phyloP scores from a whole-genome alignment of 2,329 filamentous ascomycete species.

The Diaporthe destruens region DNA sequence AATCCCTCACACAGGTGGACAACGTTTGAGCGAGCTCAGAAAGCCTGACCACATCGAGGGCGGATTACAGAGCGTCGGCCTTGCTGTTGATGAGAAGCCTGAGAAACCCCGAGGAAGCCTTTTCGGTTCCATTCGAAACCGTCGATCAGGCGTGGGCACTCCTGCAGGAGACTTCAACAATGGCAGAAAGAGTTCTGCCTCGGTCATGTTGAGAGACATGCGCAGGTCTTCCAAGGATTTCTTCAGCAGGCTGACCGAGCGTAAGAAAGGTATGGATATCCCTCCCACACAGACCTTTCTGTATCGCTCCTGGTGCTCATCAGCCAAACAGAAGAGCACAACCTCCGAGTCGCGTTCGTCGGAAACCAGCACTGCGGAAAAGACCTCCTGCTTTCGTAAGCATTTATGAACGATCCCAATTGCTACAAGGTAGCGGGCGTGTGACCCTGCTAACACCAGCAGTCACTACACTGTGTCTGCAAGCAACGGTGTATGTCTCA shows the following conservation, averaged over 20 bases:
- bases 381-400: constrained; percentile 8
- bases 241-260: constrained; percentile 6
- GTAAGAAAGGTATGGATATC: neutral
- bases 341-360: constrained; percentile 5
- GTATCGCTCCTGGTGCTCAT: neutral
- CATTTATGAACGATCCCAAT: no score
- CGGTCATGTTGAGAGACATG: constrained; percentile 13
- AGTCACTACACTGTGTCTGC: constrained; percentile 18
- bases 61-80: constrained; percentile 14
- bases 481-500: constrained; percentile 1
- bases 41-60: neutral
- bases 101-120: constrained; percentile 21
- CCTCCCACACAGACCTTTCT: no score
- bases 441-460: neutral
- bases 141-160: constrained; percentile 13
- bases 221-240: constrained; percentile 24
- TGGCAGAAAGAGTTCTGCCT: constrained; percentile 38
- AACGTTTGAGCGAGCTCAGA: neutral
- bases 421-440: neutral
- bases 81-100: neutral
- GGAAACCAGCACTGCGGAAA: constrained; percentile 28
- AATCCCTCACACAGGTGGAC: no score
- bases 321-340: neutral
- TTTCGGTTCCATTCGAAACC: constrained; percentile 29
- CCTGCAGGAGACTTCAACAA: neutral